phyloP scores from a whole-genome alignment of 164 flowering plant genomes.

The Vitis vinifera region DNA sequence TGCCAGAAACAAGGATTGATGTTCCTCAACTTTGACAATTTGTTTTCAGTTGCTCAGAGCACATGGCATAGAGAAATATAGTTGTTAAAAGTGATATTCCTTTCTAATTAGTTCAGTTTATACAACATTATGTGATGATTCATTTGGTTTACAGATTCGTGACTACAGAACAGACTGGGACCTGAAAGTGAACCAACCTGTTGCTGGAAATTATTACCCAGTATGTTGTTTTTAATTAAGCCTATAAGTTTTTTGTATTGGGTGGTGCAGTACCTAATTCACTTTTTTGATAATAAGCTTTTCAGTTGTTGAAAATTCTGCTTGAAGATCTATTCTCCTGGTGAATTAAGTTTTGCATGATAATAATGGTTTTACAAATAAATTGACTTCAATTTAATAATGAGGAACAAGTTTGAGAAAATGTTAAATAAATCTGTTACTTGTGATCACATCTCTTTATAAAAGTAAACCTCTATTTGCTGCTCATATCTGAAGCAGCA shows the following conservation, averaged over 20 bases:
- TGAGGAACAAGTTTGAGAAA: no score
- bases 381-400: background rate
- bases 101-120: background rate
- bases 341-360: background rate
- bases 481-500: no score
- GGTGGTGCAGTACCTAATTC: no score
- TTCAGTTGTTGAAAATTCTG: background rate
- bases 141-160: constrained; percentile 60
- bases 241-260: background rate
- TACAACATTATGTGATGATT: background rate
- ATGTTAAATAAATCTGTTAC: no score
- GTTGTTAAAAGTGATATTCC: background rate
- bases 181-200: constrained; percentile 75
- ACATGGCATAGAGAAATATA: background rate
- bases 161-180: constrained; percentile 89
- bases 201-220: constrained; percentile 96
- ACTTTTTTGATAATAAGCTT: no score
- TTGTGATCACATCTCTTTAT: no score
- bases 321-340: background rate
- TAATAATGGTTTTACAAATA: background rate
- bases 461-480: background rate
- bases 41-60: background rate
- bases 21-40: background rate
- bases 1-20: no score
- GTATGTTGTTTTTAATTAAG: constrained; percentile 43